Evolutionary conservation across 306 rosid genomes (phyloP).

Genomic region (Lathyrus sativus): DNA sequence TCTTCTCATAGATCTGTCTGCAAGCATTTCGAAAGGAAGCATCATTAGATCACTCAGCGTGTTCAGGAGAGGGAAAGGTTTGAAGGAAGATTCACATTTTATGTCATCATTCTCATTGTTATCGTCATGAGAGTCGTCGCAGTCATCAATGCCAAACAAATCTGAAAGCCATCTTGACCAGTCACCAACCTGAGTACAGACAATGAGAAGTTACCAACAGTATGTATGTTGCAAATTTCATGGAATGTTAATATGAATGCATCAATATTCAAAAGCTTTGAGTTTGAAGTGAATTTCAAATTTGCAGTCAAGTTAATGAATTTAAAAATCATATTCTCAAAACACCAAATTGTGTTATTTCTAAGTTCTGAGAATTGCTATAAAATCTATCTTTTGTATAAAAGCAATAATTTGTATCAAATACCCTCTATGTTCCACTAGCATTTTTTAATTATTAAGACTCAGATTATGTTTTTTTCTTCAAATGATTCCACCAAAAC

Average conservation of each 20-base stretch:
- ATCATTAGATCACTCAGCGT: conserved; percentile 88
- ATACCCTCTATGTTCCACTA: too few relatives aligned
- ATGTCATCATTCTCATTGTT: conserved; percentile 43
- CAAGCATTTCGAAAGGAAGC: conserved; percentile 85
- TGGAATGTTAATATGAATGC: not conserved
- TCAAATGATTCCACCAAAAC: too few relatives aligned
- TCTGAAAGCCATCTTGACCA: conserved; percentile 92
- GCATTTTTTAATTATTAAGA: too few relatives aligned
- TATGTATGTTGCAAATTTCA: conserved; percentile 28
- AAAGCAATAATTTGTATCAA: too few relatives aligned
- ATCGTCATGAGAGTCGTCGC: conserved; percentile 54
- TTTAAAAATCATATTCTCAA: too few relatives aligned
- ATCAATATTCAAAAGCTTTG: not conserved
- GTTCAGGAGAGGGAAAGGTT: conserved; percentile 73
- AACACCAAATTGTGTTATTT: too few relatives aligned
- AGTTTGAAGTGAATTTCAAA: not conserved
- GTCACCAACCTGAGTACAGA: conserved; percentile 71
- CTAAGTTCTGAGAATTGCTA: too few relatives aligned
- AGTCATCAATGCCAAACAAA: conserved; percentile 79
- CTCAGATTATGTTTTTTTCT: too few relatives aligned
- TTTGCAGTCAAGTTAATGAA: too few relatives aligned
- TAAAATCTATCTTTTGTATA: too few relatives aligned
- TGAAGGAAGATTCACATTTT: conserved; percentile 58
- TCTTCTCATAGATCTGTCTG: conserved; percentile 59
- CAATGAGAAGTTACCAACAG: conserved; percentile 31